Percentiles rank a stretch among this genome's conserved stretches.
phyloP scores from a whole-genome alignment of 23 red algal genomes.

The Rhodosorus marinus region DNA sequence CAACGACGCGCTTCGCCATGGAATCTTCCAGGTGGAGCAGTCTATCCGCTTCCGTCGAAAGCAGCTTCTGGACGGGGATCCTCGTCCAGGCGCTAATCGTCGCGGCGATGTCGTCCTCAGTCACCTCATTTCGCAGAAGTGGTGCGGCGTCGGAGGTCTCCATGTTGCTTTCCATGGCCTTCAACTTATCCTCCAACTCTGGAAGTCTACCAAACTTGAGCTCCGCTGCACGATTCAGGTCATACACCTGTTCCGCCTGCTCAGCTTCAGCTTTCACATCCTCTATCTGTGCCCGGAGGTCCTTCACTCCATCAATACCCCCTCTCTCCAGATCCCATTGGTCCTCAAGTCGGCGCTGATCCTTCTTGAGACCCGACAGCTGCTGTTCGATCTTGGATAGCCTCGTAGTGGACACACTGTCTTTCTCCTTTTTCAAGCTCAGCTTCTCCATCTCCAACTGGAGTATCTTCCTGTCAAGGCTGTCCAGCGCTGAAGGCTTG shows the following conservation, averaged over 20 bases:
- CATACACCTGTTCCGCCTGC: conserved; percentile 75
- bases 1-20: conserved; percentile 70
- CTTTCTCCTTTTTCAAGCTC: conserved; percentile 70
- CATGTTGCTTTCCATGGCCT: conserved; percentile 17
- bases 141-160: conserved; percentile 12
- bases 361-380: conserved; percentile 34
- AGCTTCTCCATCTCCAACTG: conserved; percentile 95
- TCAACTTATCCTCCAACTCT: conserved; percentile 55
- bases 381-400: conserved; percentile 28
- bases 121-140: conserved; percentile 78
- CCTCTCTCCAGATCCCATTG: conserved; percentile 71
- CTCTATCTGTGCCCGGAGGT: conserved; percentile 70
- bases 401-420: conserved; percentile 15
- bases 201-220: conserved; percentile 72
- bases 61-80: conserved; percentile 84
- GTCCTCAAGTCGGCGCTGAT: conserved; percentile 50
- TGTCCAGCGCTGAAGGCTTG: conserved; percentile 75
- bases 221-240: conserved; percentile 72
- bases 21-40: conserved; percentile 49
- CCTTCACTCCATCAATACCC: conserved; percentile 38
- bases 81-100: conserved; percentile 86
- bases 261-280: conserved; percentile 66
- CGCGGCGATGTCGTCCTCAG: conserved; percentile 90
- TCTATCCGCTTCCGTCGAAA: conserved; percentile 69
- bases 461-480: conserved; percentile 63